These are phyloP conservation scores for Apiotrichum siamense DNA, from an alignment of 1,284 basidiomycete genomes.

Conservation along the genomic window DNA sequence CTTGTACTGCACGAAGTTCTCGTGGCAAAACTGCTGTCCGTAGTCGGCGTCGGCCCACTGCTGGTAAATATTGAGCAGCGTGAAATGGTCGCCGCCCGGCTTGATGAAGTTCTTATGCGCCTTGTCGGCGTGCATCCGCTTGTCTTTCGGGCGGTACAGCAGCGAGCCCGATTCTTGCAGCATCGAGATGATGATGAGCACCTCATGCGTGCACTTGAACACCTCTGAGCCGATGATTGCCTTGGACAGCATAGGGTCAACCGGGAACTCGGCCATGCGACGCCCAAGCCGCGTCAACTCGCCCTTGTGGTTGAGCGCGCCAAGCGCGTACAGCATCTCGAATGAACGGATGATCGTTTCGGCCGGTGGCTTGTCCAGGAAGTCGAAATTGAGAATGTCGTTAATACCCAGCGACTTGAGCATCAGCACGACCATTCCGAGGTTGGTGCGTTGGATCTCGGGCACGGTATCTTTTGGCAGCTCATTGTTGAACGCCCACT, in stretches of 20 bases:
- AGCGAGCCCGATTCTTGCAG: conserved; percentile 89
- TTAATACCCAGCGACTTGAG: conserved; percentile 60
- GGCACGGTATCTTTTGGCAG: conserved; percentile 58
- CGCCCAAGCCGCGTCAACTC: conserved; percentile 93
- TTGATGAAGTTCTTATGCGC: conserved; percentile 94
- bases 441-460: conserved; percentile 52
- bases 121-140: conserved; percentile 90
- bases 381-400: conserved; percentile 59
- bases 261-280: conserved; percentile 97
- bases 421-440: conserved; percentile 54
- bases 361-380: conserved; percentile 67
- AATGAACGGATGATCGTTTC: conserved; percentile 96
- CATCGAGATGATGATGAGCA: conserved; percentile 96
- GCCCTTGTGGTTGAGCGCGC: conserved; percentile 91
- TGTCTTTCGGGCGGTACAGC: conserved; percentile 97
- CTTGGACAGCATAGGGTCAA: conserved; percentile 96
- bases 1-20: conserved; percentile 97
- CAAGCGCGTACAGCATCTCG: conserved; percentile 89
- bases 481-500: conserved; percentile 60
- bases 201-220: conserved; percentile 94
- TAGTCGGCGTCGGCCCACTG: conserved; percentile 98
- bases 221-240: conserved; percentile 91
- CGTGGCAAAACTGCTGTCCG: conserved; percentile 85
- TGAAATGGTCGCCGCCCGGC: conserved; percentile 96
- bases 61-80: conserved; percentile 93